phyloP scores from a whole-genome alignment of 2,329 filamentous ascomycete genomes.

The Nannizzia gypsea region DNA sequence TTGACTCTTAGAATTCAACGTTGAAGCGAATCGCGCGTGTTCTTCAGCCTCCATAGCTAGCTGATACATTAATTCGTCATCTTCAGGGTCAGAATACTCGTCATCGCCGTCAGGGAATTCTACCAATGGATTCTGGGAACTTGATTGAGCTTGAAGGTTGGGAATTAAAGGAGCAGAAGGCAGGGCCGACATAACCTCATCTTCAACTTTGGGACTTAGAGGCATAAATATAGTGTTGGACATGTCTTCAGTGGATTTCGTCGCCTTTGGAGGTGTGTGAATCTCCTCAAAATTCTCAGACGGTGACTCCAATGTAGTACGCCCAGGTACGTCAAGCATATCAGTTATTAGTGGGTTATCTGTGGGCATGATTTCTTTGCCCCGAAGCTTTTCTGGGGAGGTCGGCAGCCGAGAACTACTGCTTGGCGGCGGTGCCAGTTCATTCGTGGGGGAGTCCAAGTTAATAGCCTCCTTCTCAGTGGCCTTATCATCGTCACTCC shows the following conservation, averaged over 20 bases:
- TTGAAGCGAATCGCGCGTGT: slow-evolving; percentile 81
- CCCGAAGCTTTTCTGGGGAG: background rate
- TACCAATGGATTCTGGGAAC: background rate
- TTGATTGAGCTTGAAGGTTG: background rate
- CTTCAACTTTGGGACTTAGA: slow-evolving; percentile 41
- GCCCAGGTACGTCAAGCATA: background rate
- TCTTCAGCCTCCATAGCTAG: slow-evolving; percentile 86
- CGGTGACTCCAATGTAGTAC: background rate
- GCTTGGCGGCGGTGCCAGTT: background rate
- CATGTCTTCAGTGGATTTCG: background rate
- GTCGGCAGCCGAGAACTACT: background rate
- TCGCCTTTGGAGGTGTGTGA: background rate
- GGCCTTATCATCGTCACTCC: background rate
- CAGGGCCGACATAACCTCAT: slow-evolving; percentile 29
- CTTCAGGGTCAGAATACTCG: slow-evolving; percentile 74
- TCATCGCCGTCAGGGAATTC: slow-evolving; percentile 12
- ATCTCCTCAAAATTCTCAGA: too few species aligned
- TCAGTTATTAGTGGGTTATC: background rate
- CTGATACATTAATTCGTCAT: slow-evolving; percentile 76
- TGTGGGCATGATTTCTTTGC: background rate
- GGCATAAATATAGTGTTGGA: slow-evolving; percentile 23
- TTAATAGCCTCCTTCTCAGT: background rate
- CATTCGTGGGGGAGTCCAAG: background rate
- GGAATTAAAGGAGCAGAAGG: background rate
- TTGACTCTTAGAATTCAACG: slow-evolving; percentile 64